These are phyloP conservation scores for Thelonectria olida DNA, from an alignment of 2,329 filamentous ascomycete species.

Conservation along the genomic window DNA sequence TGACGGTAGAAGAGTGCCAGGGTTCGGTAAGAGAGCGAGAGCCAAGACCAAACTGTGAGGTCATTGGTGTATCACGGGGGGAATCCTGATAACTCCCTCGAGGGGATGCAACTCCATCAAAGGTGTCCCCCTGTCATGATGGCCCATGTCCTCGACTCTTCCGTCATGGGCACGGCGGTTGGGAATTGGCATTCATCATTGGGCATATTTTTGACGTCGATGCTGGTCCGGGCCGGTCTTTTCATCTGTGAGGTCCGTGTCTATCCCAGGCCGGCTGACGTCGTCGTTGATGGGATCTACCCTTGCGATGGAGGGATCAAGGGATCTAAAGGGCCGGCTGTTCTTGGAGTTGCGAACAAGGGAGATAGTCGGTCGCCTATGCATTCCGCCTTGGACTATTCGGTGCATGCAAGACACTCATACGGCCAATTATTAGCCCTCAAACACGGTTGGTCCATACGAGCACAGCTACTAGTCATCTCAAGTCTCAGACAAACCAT, in stretches of 20 bases:
- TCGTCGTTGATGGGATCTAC: constrained; percentile 1
- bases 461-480: background rate
- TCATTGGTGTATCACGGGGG: constrained; percentile 34
- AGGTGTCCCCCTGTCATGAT: constrained; percentile 1
- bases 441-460: too few relatives aligned
- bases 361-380: background rate
- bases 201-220: constrained; percentile 19
- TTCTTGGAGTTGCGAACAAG: background rate
- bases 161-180: constrained; percentile 21
- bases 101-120: constrained; percentile 18
- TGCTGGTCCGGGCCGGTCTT: background rate
- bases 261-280: constrained; percentile 8
- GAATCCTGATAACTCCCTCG: constrained; percentile 14
- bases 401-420: background rate
- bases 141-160: background rate
- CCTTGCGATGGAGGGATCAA: background rate
- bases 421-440: background rate
- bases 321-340: background rate
- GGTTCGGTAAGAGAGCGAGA: constrained; percentile 13
- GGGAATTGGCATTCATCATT: constrained; percentile 22
- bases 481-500: constrained; percentile 23
- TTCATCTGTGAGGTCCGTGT: background rate
- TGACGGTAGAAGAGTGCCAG: background rate
- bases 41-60: constrained; percentile 30
- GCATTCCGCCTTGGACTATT: background rate